phyloP scores from a whole-genome alignment of 106 monocot species.

The Dioscorea zingiberensis region DNA sequence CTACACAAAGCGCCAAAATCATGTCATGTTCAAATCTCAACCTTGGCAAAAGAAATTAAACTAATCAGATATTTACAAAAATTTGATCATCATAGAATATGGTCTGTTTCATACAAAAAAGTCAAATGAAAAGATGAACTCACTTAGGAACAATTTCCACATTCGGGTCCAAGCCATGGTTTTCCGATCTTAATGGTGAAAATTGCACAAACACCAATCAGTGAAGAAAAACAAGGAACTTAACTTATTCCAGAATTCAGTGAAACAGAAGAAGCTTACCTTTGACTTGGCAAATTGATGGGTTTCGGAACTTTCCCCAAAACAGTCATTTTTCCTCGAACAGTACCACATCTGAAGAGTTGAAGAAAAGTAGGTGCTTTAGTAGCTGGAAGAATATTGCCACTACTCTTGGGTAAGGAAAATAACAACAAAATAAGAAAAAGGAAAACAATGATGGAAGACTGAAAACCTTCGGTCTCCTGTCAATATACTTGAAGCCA shows the following conservation, averaged over 20 bases:
- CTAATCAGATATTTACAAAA: too few species aligned
- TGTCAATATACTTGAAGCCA: slow-evolving; percentile 25
- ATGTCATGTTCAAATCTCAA: too few species aligned
- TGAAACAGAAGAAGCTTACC: slow-evolving; percentile 10
- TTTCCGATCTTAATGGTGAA: slow-evolving; percentile 68
- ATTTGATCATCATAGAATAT: too few species aligned
- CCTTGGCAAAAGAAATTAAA: too few species aligned
- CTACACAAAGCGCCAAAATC: slow-evolving; percentile 32
- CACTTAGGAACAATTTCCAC: slow-evolving; percentile 99
- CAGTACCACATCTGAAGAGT: slow-evolving; percentile 24
- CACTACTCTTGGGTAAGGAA: background rate
- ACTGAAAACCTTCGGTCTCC: slow-evolving; percentile 25
- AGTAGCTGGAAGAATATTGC: too few species aligned
- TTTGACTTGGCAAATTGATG: slow-evolving; percentile 51
- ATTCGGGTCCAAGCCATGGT: slow-evolving; percentile 90
- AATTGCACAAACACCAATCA: background rate
- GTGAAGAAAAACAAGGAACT: background rate
- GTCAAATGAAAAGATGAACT: slow-evolving; percentile 12
- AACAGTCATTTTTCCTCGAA: slow-evolving; percentile 47
- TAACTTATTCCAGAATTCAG: background rate
- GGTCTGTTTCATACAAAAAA: background rate
- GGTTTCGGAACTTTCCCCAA: slow-evolving; percentile 56
- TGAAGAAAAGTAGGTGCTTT: background rate
- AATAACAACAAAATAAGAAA: background rate
- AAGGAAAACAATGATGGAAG: background rate